Percentiles rank a stretch among this genome's conserved stretches.
phyloP scores from a whole-genome alignment of 805 yeast genomes.

The Helenozyma baotianmanensis region DNA sequence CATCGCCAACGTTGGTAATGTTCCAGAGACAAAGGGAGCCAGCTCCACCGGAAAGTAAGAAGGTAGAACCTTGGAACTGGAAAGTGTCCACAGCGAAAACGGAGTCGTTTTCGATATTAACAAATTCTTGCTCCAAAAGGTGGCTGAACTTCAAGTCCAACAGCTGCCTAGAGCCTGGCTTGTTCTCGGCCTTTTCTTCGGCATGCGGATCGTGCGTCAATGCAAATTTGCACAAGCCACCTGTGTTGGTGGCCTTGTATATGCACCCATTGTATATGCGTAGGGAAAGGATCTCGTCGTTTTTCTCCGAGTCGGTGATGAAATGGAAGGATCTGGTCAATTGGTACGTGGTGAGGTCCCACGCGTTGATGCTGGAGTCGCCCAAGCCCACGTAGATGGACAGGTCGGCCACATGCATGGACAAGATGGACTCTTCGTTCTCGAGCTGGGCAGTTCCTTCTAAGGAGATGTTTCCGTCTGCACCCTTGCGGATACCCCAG shows the following conservation, averaged over 20 bases:
- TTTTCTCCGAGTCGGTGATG: constrained; percentile 7
- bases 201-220: constrained; percentile 15
- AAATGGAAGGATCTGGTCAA: constrained; percentile 44
- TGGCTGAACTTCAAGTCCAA: constrained; percentile 8
- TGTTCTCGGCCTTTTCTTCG: constrained; percentile 4
- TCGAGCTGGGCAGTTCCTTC: constrained; percentile 32
- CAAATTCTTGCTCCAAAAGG: constrained; percentile 7
- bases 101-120: constrained; percentile 17
- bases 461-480: constrained; percentile 1
- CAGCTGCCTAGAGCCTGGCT: constrained; percentile 2
- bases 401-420: constrained; percentile 59
- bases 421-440: constrained; percentile 66
- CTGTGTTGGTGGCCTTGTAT: constrained; percentile 55
- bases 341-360: constrained; percentile 86
- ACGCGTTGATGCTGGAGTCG: constrained; percentile 69
- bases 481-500: constrained; percentile 49
- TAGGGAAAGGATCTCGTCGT: constrained; percentile 50
- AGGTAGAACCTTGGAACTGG: constrained; percentile 32
- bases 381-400: constrained; percentile 80
- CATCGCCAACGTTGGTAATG: constrained; percentile 23
- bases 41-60: constrained; percentile 68
- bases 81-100: constrained; percentile 57
- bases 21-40: constrained; percentile 74
- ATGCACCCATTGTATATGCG: constrained; percentile 53
- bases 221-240: constrained; percentile 31